These are phyloP conservation scores for Amylocarpus encephaloides DNA, from an alignment of 2,329 filamentous ascomycete genomes.

Conservation along the genomic window DNA sequence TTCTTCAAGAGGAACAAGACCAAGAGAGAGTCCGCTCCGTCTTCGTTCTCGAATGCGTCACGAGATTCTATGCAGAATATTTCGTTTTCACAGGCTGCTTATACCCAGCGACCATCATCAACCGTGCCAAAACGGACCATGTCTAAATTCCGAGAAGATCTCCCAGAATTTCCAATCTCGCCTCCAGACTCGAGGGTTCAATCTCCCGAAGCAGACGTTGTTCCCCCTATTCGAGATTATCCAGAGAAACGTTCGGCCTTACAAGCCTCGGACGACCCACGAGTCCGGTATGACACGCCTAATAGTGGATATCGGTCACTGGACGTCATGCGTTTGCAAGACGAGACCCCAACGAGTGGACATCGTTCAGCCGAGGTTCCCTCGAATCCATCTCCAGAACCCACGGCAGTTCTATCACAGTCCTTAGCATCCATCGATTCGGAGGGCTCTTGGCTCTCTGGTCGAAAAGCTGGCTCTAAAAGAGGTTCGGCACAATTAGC, in stretches of 20 bases:
- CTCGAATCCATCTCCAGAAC: slow-evolving; percentile 44
- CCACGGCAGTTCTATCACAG: slow-evolving; percentile 55
- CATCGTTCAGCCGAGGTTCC: slow-evolving; percentile 33
- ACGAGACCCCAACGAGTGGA: slow-evolving; percentile 41
- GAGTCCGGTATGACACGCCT: slow-evolving; percentile 42
- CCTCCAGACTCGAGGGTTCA: slow-evolving; percentile 76
- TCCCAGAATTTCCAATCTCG: slow-evolving; percentile 81
- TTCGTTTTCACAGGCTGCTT: slow-evolving; percentile 17
- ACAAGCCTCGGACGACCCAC: slow-evolving; percentile 30
- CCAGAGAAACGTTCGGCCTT: slow-evolving; percentile 18
- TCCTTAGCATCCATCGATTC: slow-evolving; percentile 93
- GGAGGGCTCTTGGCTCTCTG: slow-evolving; percentile 92
- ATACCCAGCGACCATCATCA: slow-evolving; percentile 23
- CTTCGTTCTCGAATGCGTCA: slow-evolving; percentile 89
- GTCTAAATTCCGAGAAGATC: slow-evolving; percentile 87
- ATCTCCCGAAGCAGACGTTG: slow-evolving; percentile 60
- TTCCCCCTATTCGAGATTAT: slow-evolving; percentile 32
- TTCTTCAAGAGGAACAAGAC: slow-evolving; percentile 57
- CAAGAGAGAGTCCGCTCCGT: slow-evolving; percentile 49
- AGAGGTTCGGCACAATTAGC: slow-evolving; percentile 42
- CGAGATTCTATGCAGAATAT: slow-evolving; percentile 68
- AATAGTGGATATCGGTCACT: slow-evolving; percentile 39
- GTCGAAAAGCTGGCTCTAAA: slow-evolving; percentile 49
- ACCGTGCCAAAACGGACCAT: slow-evolving; percentile 68
- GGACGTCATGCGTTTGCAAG: slow-evolving; percentile 33